These are phyloP conservation scores for Intubia oerlemansii DNA, from an alignment of 2,329 filamentous ascomycete genomes.

Conservation along the genomic window DNA sequence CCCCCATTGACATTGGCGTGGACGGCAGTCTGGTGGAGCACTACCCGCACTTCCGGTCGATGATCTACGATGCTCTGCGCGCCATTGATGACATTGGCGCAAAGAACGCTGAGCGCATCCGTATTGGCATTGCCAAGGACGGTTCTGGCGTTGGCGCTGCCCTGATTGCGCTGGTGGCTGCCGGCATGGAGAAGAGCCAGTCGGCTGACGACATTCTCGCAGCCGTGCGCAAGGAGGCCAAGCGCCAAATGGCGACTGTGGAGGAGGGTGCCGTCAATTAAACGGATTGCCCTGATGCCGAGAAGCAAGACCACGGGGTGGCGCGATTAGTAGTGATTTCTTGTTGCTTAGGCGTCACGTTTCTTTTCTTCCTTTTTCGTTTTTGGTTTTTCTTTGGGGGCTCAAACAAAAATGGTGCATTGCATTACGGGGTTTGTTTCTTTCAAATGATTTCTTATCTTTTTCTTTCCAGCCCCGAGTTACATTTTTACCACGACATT, in stretches of 20 bases:
- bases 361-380: background rate
- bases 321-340: background rate
- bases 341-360: too few species aligned
- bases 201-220: constrained; percentile 17
- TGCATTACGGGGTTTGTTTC: too few species aligned
- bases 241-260: constrained; percentile 13
- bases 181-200: constrained; percentile 37
- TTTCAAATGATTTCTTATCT: background rate
- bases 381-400: constrained; percentile 3
- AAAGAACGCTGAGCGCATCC: constrained; percentile 62
- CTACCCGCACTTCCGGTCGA: constrained; percentile 78
- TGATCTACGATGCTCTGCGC: constrained; percentile 65
- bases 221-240: constrained; percentile 17
- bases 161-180: constrained; percentile 78
- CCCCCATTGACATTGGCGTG: constrained; percentile 74
- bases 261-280: constrained; percentile 9
- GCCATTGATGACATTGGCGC: constrained; percentile 58
- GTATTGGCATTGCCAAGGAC: constrained; percentile 93
- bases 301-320: background rate
- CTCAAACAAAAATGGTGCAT: too few species aligned
- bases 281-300: too few species aligned
- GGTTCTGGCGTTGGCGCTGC: constrained; percentile 91
- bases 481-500: background rate
- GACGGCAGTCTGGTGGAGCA: constrained; percentile 90
- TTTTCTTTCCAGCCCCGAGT: background rate